A percentile compares a stretch with the other conserved stretches of the same genome.
phyloP scores from a whole-genome alignment of 2,329 filamentous ascomycete genomes.

The Canariomyces notabilis region DNA sequence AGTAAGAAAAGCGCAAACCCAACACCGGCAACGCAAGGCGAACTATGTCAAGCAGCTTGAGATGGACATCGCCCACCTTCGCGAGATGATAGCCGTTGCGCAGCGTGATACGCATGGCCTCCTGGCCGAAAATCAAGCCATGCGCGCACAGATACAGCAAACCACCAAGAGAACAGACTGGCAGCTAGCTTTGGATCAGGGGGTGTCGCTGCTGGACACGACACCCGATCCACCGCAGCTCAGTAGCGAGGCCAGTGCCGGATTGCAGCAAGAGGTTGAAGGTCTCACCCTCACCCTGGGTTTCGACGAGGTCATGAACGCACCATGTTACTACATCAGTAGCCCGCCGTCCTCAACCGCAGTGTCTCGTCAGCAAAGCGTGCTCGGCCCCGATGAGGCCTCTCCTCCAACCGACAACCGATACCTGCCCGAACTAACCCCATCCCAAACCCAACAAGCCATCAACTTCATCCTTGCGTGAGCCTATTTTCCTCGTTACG shows the following conservation, averaged over 20 bases:
- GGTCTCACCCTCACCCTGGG: slow-evolving; percentile 39
- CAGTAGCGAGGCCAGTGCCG: background rate
- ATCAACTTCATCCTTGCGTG: slow-evolving; percentile 53
- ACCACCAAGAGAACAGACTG: background rate
- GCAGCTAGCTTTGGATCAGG: slow-evolving; percentile 7
- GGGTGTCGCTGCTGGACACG: slow-evolving; percentile 27
- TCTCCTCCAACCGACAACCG: background rate
- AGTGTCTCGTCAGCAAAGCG: background rate
- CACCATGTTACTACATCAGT: slow-evolving; percentile 41
- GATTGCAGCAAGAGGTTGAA: slow-evolving; percentile 27
- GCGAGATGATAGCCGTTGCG: slow-evolving; percentile 41
- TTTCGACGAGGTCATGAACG: slow-evolving; percentile 37
- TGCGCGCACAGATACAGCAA: slow-evolving; percentile 8
- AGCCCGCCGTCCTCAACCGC: slow-evolving; percentile 5
- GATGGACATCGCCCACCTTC: slow-evolving; percentile 43
- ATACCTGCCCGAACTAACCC: slow-evolving; percentile 28
- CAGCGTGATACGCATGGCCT: slow-evolving; percentile 37
- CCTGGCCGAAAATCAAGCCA: slow-evolving; percentile 37
- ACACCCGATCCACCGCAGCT: slow-evolving; percentile 18
- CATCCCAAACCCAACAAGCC: slow-evolving; percentile 39
- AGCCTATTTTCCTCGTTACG: slow-evolving; percentile 19
- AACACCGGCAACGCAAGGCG: slow-evolving; percentile 52
- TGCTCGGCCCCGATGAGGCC: background rate
- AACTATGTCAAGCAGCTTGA: slow-evolving; percentile 52
- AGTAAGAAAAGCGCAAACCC: slow-evolving; percentile 48